Evolutionary conservation across 805 yeast genomes (phyloP).

Genomic region (Candida koratica): DNA sequence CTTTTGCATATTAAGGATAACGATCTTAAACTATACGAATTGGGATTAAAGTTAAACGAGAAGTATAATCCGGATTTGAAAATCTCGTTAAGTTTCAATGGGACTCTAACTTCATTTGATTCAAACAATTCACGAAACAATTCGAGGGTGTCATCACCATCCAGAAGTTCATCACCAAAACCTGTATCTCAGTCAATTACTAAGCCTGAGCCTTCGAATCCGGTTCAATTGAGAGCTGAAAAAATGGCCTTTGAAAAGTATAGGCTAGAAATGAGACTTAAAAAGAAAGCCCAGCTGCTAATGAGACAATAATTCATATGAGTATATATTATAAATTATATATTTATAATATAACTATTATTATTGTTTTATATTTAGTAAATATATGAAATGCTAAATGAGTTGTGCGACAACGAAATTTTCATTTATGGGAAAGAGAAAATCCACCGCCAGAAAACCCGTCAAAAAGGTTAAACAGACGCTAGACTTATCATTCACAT

Average conservation of each 20-base stretch:
- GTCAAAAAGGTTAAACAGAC: slow-evolving; percentile 70
- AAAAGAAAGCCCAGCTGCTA: slow-evolving; percentile 40
- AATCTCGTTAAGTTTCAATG: slow-evolving; percentile 23
- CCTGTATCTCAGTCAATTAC: not conserved
- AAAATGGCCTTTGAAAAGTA: slow-evolving; percentile 42
- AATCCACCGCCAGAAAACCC: slow-evolving; percentile 73
- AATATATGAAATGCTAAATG: no score
- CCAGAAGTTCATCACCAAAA: slow-evolving; percentile 8
- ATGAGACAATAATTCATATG: slow-evolving; percentile 20
- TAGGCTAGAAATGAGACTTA: slow-evolving; percentile 44
- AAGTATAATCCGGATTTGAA: slow-evolving; percentile 37
- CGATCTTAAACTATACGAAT: slow-evolving; percentile 36
- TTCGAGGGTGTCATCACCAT: slow-evolving; percentile 11
- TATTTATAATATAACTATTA: no score
- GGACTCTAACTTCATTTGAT: slow-evolving; percentile 21
- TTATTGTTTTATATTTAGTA: no score
- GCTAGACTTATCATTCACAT: slow-evolving; percentile 78
- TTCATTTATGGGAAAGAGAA: slow-evolving; percentile 64
- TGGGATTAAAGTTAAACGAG: slow-evolving; percentile 39
- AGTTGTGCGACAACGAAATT: no score
- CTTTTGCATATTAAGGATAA: slow-evolving; percentile 30
- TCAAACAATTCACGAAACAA: slow-evolving; percentile 13
- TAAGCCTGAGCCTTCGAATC: not conserved
- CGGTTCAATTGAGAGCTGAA: slow-evolving; percentile 22
- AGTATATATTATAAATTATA: not conserved